Conservation (phyloP, 495 filamentous ascomycete species). For the Clohesyomyces aquaticus region DNA sequence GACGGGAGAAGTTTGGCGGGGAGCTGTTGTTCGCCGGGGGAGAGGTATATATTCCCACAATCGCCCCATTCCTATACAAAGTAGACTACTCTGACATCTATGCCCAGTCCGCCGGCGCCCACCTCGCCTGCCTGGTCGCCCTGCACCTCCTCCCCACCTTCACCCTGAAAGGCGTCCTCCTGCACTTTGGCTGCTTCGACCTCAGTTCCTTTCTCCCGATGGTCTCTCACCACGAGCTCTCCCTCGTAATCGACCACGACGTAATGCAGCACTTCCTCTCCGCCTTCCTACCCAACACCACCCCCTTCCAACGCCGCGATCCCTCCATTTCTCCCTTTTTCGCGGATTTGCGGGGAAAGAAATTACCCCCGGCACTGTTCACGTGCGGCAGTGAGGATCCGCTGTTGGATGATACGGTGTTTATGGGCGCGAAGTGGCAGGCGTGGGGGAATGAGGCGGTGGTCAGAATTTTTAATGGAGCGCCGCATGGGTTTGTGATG, state of each 20-base stretch:
- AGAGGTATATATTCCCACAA: slow-evolving; percentile 45
- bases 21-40: slow-evolving; percentile 50
- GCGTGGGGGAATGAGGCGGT: slow-evolving; percentile 55
- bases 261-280: slow-evolving; percentile 50
- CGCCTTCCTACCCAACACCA: slow-evolving; percentile 52
- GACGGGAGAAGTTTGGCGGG: slow-evolving; percentile 49
- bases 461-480: slow-evolving; percentile 57
- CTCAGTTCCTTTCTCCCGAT: slow-evolving; percentile 48
- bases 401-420: slow-evolving; percentile 59
- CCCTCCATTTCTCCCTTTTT: slow-evolving; percentile 42
- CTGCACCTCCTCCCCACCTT: slow-evolving; percentile 54
- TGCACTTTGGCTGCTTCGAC: slow-evolving; percentile 55
- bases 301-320: slow-evolving; percentile 45
- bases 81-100: too few relatives aligned
- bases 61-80: too few relatives aligned
- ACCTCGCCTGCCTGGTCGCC: slow-evolving; percentile 51
- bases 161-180: slow-evolving; percentile 51
- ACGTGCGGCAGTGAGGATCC: slow-evolving; percentile 58
- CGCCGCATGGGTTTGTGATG: slow-evolving; percentile 54
- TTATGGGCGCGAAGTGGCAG: slow-evolving; percentile 59
- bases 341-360: slow-evolving; percentile 50
- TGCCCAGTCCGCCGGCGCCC: slow-evolving; percentile 53
- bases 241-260: slow-evolving; percentile 49
- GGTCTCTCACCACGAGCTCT: slow-evolving; percentile 41
- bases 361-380: slow-evolving; percentile 58